These are phyloP conservation scores for Neoboletus subvelutipes DNA, from an alignment of 768 basidiomycete genomes.

Conservation along the genomic window DNA sequence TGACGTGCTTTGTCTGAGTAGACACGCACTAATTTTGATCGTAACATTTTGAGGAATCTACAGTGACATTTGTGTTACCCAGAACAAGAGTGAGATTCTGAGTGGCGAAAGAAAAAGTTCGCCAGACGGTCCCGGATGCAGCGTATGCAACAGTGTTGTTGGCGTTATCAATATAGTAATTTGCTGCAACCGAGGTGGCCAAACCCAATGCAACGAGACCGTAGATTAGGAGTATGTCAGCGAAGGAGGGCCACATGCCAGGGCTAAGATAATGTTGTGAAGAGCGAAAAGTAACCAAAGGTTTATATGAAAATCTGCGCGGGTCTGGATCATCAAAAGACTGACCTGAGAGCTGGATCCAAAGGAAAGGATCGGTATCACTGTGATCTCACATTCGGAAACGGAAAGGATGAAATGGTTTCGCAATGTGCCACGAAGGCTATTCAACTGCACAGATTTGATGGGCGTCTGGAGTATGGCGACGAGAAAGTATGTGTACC, in stretches of 20 bases:
- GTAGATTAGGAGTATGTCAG: not conserved
- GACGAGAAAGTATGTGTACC: no score
- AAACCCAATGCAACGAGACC: not conserved
- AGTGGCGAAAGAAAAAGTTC: conserved; percentile 1
- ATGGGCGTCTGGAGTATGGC: no score
- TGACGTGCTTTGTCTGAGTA: not conserved
- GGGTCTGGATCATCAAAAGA: not conserved
- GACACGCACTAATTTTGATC: conserved; percentile 14
- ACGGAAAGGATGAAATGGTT: no score
- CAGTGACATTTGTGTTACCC: not conserved
- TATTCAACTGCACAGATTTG: no score
- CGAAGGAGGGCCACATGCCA: not conserved
- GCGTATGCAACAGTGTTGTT: conserved; percentile 8
- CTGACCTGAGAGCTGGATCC: no score
- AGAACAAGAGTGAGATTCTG: conserved; percentile 1
- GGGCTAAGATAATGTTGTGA: no score
- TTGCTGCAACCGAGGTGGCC: not conserved
- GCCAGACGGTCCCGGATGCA: not conserved
- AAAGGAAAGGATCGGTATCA: no score
- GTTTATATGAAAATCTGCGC: not conserved
- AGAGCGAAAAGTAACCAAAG: not conserved
- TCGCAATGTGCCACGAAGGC: no score
- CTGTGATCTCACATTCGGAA: no score
- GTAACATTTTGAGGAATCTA: conserved; percentile 17
- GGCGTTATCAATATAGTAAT: conserved; percentile 17